Evolutionary conservation across 1,139 yeast genomes (phyloP).

Genomic region (Scheffersomyces lignicola): DNA sequence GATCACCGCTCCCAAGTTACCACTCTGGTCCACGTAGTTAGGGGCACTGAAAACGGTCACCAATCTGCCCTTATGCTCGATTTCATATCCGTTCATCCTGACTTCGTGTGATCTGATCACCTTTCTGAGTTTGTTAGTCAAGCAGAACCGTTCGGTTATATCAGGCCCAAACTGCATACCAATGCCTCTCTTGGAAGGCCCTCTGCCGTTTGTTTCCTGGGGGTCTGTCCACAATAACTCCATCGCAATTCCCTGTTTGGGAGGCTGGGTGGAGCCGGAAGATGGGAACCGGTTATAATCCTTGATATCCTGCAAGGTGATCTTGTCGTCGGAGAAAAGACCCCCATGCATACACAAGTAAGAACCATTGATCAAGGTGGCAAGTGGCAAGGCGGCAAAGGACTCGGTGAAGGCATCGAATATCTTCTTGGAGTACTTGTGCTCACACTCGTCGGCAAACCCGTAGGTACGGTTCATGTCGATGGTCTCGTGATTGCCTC

Average conservation of each 20-base stretch:
- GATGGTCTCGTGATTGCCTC: constrained; percentile 97
- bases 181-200: constrained; percentile 90
- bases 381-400: constrained; percentile 84
- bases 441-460: constrained; percentile 92
- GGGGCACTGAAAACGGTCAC: constrained; percentile 97
- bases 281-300: constrained; percentile 62
- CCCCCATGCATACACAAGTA: constrained; percentile 97
- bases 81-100: constrained; percentile 84
- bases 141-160: constrained; percentile 77
- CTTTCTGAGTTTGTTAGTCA: constrained; percentile 68
- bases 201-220: constrained; percentile 71
- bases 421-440: constrained; percentile 80
- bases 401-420: constrained; percentile 85
- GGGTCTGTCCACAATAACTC: constrained; percentile 99
- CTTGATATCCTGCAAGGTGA: constrained; percentile 73
- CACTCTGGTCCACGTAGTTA: constrained; percentile 90
- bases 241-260: constrained; percentile 91
- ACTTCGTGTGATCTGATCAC: constrained; percentile 95
- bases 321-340: constrained; percentile 73
- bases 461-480: constrained; percentile 98
- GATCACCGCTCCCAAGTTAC: constrained; percentile 87
- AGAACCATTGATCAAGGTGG: constrained; percentile 72
- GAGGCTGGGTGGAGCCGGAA: constrained; percentile 73
- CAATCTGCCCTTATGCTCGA: constrained; percentile 81
- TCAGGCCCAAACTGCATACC: constrained; percentile 98